Evolutionary conservation across 495 filamentous ascomycete species (phyloP).

Genomic region (Acidiella bohemica): DNA sequence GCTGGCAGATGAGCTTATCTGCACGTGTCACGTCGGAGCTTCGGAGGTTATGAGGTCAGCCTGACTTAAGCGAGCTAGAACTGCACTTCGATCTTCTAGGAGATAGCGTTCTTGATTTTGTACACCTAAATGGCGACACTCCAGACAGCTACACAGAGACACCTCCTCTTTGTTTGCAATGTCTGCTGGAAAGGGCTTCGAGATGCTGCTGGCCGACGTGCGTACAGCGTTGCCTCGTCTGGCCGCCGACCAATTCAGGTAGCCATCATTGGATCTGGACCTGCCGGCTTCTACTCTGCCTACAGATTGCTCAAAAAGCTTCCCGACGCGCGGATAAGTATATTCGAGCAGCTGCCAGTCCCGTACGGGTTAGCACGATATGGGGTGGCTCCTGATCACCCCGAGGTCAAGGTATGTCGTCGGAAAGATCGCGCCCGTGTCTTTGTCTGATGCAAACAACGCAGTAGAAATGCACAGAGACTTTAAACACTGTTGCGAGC

Average conservation of each 20-base stretch:
- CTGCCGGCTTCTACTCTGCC: conserved; percentile 90
- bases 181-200: no score
- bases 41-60: no score
- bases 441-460: background rate
- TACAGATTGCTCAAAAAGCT: conserved; percentile 67
- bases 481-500: conserved; percentile 73
- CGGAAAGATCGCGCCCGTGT: background rate
- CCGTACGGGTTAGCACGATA: conserved; percentile 86
- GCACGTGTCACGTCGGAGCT: no score
- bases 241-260: conserved; percentile 52
- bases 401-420: conserved; percentile 76
- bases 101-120: no score
- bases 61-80: no score
- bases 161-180: no score
- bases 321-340: conserved; percentile 62
- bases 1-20: no score
- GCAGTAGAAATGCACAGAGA: conserved; percentile 78
- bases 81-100: no score
- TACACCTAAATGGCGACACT: no score
- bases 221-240: no score
- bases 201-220: no score
- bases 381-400: conserved; percentile 92
- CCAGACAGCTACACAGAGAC: no score
- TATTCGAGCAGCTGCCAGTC: conserved; percentile 90
- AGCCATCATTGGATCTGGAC: conserved; percentile 86